Percentiles rank a stretch among this genome's conserved stretches.
Conservation (phyloP, 345 rosid species). For the Dimocarpus longan region DNA sequence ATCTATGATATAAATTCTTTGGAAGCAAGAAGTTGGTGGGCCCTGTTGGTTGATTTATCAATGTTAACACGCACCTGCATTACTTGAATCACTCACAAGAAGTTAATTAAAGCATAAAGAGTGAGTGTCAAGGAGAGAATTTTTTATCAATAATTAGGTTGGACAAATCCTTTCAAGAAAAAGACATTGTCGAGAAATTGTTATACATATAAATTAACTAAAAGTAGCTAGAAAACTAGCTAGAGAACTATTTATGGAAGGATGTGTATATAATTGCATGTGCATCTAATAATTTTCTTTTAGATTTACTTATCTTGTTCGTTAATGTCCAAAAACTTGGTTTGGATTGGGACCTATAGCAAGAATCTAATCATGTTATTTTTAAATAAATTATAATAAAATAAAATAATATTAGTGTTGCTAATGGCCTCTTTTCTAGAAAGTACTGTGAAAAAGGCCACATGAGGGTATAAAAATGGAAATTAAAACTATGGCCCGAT, state of each 20-base stretch:
- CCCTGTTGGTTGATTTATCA: constrained; percentile 13
- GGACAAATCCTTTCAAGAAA: constrained; percentile 10
- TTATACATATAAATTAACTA: not conserved
- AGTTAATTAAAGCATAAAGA: not conserved
- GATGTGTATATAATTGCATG: not conserved
- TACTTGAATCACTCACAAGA: constrained; percentile 5
- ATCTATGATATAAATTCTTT: too few relatives aligned
- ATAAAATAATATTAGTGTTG: too few relatives aligned
- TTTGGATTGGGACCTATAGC: not conserved
- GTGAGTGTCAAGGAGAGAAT: not conserved
- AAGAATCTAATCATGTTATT: not conserved
- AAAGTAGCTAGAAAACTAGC: not conserved
- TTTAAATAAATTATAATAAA: not conserved
- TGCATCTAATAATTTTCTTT: not conserved
- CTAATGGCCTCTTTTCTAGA: not conserved
- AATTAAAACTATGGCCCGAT: too few relatives aligned
- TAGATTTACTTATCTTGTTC: not conserved
- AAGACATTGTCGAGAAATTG: not conserved
- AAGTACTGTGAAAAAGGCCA: not conserved
- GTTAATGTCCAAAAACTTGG: not conserved
- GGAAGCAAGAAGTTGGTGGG: not conserved
- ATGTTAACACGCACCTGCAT: not conserved
- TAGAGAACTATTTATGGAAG: not conserved
- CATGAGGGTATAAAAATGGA: too few relatives aligned
- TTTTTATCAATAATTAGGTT: constrained; percentile 14